Evolutionary conservation across 2,329 filamentous ascomycete genomes (phyloP).

Genomic region (Fusarium multiceps): DNA sequence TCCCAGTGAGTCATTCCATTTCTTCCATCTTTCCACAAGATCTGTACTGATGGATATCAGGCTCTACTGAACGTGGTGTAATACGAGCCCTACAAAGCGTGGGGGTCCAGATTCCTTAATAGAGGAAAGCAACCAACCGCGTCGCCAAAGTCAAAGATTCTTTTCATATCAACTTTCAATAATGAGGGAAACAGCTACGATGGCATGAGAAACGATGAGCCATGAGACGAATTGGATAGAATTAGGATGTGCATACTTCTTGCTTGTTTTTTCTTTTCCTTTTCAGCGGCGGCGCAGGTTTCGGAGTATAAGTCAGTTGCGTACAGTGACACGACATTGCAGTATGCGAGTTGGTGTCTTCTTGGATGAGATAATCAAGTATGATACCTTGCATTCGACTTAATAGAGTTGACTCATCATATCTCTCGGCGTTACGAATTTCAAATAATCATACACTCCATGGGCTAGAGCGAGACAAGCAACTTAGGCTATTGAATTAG

Average conservation of each 20-base stretch:
- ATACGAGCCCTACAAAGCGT: conserved; percentile 10
- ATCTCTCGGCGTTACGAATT: background rate
- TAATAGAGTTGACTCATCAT: background rate
- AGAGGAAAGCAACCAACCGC: background rate
- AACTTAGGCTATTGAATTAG: background rate
- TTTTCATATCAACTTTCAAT: background rate
- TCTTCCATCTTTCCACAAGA: rapidly evolving
- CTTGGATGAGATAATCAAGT: background rate
- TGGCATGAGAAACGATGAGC: background rate
- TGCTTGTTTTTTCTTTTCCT: background rate
- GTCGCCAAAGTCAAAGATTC: no score
- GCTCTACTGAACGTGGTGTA: conserved; percentile 6
- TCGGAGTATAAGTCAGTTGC: background rate
- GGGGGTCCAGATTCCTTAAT: conserved; percentile 4
- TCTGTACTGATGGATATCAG: background rate
- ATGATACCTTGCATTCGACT: background rate
- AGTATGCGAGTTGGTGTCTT: background rate
- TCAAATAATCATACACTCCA: conserved; percentile 34
- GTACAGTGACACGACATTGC: background rate
- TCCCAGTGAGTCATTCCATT: conserved; percentile 7
- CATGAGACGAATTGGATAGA: background rate
- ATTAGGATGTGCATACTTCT: background rate
- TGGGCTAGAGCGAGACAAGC: background rate
- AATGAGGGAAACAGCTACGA: background rate
- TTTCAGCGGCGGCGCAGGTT: background rate